Percentiles rank a stretch among this genome's conserved stretches.
Conservation (phyloP, 2,329 filamentous ascomycete species). For the Xylaria sp. region DNA sequence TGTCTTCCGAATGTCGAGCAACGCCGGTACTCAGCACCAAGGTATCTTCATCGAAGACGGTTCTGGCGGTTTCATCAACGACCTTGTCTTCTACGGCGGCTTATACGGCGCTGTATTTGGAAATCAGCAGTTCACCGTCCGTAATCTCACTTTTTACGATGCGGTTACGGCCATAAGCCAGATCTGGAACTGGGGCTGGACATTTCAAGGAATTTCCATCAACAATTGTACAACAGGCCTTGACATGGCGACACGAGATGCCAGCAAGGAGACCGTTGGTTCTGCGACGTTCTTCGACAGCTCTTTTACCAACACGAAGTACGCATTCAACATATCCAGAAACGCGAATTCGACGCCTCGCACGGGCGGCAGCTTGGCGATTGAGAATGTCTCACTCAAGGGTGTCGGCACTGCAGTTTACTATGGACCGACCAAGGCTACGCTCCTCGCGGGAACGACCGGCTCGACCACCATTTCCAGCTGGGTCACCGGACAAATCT, state of each 20-base stretch:
- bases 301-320: constrained; percentile 72
- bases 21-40: constrained; percentile 60
- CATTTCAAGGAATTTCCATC: constrained; percentile 60
- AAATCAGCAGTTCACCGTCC: constrained; percentile 73
- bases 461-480: constrained; percentile 60
- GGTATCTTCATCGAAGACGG: constrained; percentile 73
- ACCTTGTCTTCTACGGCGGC: constrained; percentile 77
- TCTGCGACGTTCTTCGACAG: constrained; percentile 82
- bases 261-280: constrained; percentile 62
- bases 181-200: constrained; percentile 83
- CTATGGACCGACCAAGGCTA: constrained; percentile 56
- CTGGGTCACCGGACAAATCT: constrained; percentile 76
- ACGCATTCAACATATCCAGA: constrained; percentile 74
- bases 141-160: constrained; percentile 74
- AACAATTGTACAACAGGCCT: constrained; percentile 72
- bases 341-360: constrained; percentile 49
- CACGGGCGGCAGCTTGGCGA: constrained; percentile 57
- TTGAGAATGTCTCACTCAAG: constrained; percentile 61
- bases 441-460: constrained; percentile 66
- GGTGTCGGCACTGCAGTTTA: constrained; percentile 57
- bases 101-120: constrained; percentile 72
- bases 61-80: constrained; percentile 74
- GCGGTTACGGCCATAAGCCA: constrained; percentile 75
- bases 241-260: constrained; percentile 66
- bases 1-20: constrained; percentile 62